Percentiles rank a stretch among this genome's conserved stretches.
Evolutionary conservation across 2,329 filamentous ascomycete genomes (phyloP).

Genomic region (Mariannaea sp.): DNA sequence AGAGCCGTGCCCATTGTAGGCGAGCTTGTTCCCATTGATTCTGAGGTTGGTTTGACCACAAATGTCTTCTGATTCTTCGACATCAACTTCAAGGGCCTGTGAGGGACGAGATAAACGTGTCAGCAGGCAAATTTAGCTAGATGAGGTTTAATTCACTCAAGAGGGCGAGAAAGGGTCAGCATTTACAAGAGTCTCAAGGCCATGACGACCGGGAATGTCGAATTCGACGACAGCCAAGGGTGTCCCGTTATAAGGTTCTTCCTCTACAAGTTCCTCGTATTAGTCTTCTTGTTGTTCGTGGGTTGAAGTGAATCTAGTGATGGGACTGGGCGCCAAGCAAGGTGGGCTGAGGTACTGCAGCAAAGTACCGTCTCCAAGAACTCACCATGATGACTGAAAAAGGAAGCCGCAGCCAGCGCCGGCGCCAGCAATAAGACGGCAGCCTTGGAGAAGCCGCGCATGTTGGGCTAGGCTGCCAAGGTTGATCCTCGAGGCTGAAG

Average conservation of each 20-base stretch:
- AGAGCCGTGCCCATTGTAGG: conserved; percentile 45
- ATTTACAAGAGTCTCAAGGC: conserved; percentile 13
- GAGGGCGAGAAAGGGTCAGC: background rate
- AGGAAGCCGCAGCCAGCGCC: conserved; percentile 25
- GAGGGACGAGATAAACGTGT: conserved; percentile 11
- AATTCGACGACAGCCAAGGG: conserved; percentile 15
- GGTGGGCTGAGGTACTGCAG: too few relatives aligned
- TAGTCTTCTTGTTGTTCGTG: background rate
- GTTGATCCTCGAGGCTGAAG: background rate
- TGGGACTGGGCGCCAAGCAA: background rate
- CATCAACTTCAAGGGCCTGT: conserved; percentile 49
- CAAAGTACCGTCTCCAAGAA: too few relatives aligned
- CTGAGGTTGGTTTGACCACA: conserved; percentile 54
- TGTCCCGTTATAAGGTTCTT: background rate
- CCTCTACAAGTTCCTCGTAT: background rate
- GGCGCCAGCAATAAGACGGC: conserved; percentile 36
- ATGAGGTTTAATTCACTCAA: background rate
- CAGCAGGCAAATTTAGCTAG: background rate
- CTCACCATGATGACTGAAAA: background rate
- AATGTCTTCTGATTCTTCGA: conserved; percentile 50
- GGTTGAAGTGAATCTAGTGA: background rate
- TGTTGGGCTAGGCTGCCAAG: conserved; percentile 23
- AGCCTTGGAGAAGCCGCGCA: conserved; percentile 40
- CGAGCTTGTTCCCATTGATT: conserved; percentile 51
- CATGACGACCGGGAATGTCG: conserved; percentile 9